phyloP scores from a whole-genome alignment of 2,329 filamentous ascomycete species.

The Trichoderma koningii region DNA sequence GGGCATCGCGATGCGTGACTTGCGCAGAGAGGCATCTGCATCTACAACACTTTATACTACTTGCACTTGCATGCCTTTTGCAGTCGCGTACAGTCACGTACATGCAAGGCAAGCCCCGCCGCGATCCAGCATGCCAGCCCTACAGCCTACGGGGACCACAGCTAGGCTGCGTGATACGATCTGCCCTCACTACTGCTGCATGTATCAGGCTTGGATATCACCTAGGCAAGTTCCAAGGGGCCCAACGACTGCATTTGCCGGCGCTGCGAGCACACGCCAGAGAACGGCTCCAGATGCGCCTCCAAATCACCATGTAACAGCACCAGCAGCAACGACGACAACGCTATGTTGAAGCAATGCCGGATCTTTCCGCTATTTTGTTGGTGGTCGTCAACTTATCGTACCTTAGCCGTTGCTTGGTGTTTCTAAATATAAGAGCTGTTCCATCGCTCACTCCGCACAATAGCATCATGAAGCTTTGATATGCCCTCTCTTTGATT shows the following conservation, averaged over 20 bases:
- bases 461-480: no score
- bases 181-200: neutral
- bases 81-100: neutral
- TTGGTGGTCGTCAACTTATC: no score
- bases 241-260: conserved; percentile 1
- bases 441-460: no score
- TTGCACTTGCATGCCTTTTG: neutral
- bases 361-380: neutral
- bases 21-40: neutral
- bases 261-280: conserved; percentile 6
- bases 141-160: conserved; percentile 12
- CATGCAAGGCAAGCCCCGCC: no score
- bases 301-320: neutral
- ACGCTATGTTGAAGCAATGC: neutral
- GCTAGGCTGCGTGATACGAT: neutral
- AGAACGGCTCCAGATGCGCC: neutral
- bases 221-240: neutral
- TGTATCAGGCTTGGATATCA: neutral
- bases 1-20: conserved; percentile 13
- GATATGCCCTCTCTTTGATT: no score
- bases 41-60: neutral
- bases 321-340: no score
- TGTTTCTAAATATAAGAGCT: no score
- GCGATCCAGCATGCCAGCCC: conserved; percentile 18
- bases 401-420: no score